Evolutionary conservation across 2,329 filamentous ascomycete species (phyloP), one percentile per base, ranked within the genome.

Genomic region (Aspergillus versicolor): DNA sequence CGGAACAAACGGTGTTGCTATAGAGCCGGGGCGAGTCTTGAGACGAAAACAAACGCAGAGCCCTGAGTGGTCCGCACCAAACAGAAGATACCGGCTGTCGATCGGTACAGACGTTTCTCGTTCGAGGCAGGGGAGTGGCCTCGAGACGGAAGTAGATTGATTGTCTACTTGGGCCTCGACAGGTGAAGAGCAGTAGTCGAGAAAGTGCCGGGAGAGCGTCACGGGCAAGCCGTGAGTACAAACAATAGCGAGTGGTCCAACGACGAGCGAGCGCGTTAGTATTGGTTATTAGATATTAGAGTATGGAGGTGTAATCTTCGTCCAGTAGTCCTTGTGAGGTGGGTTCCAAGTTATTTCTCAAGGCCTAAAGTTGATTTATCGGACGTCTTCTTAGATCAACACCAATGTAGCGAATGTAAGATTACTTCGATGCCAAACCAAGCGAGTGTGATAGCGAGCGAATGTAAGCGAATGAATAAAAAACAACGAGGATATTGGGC

Each of bases 401-500:
- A 63, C 58, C 65, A 66, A 65, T 66, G 71, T 74, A 75, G 73
- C 73, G 73, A 75, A 69, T 66, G 73, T 74, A 65, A 64, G 70
- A 58, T 56, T 58, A 55, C 46, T 70, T 66, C 69, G 65, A 68
- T 69, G 65, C 66, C 65, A 67, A 70, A 66, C 63, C 61, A 70
- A 72, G 70, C 70, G 70, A 73, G 67, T 67, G 69, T 72, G 65
- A 64, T 62, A 68, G 70, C 70, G 71, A 74, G 67, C 67, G 72
- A 70, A 65, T 56, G 61, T 66, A 68, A 71, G 68, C 68, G 70
- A 71, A 67, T 70, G 67, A 67, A 60, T 57, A 62, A 56, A 41
- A 61, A 49, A 30, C 27, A 51, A 63, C 48, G 41, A 58, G 48
- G 53, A 57, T 57, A 44, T 50, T 51, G 21, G 42, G 40, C 61